Percentiles rank a stretch among this genome's conserved stretches.
These are phyloP conservation scores for Bidens hawaiensis DNA, from an alignment of 140 eudicot genomes.

Conservation along the genomic window DNA sequence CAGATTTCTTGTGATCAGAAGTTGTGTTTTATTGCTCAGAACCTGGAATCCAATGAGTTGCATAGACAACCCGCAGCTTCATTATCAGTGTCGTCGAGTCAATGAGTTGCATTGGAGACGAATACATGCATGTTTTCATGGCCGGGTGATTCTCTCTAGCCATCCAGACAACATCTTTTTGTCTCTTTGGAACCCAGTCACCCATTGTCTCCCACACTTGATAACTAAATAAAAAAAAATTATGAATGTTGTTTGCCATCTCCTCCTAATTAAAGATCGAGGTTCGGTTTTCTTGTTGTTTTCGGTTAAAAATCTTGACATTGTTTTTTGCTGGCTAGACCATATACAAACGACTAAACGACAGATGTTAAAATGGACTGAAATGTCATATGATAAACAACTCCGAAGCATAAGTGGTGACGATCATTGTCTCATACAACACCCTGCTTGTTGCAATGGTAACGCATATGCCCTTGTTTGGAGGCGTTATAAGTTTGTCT, in stretches of 20 bases:
- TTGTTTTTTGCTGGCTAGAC: neutral
- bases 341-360: too few relatives aligned
- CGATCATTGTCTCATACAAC: neutral
- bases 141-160: neutral
- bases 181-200: slow-evolving; percentile 1
- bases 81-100: neutral
- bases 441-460: neutral
- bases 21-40: neutral
- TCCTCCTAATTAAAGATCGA: neutral
- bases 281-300: neutral
- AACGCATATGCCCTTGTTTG: neutral
- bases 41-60: neutral
- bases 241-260: neutral
- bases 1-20: neutral
- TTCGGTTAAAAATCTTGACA: too few relatives aligned
- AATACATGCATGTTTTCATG: neutral
- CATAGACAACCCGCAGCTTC: too few relatives aligned
- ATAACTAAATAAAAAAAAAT: neutral
- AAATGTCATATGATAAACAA: neutral
- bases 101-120: neutral
- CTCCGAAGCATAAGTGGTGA: neutral
- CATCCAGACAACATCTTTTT: neutral
- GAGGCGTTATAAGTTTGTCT: neutral
- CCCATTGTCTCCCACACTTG: neutral
- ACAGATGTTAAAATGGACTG: neutral